Evolutionary conservation across 257 asterid genomes (phyloP), one percentile per base, ranked within the genome.

Genomic region (Pogostemon cablin): DNA sequence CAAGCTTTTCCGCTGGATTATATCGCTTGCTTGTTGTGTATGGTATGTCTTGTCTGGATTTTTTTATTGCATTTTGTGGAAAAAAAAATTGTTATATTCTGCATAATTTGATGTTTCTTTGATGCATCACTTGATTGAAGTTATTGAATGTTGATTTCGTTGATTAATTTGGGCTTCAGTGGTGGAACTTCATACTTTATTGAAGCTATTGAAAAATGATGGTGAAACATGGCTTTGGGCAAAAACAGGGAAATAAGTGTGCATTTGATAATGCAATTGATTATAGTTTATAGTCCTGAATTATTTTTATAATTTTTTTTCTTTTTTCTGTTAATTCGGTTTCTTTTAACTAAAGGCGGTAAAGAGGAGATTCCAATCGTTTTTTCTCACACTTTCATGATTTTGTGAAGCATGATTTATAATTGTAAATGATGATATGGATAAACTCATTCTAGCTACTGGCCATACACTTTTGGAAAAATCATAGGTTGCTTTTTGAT

Each of bases 91-190:
- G 3, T 25, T 74, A 43, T n/a, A 5, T 2, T 49, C 42, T 2
- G n/a, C 53, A 4, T 15, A 54, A 48, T 20, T 34, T 75, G 34
- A 12, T 9, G 72, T 37, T 69, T 63, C 35, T 37, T 47, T 49
- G 72, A 76, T 65, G 68, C 61, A 56, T 60, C 66, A n/a, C 20
- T 58, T 57, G n/a, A 52, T 20, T 15, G 46, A 44, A 58, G 25
- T 52, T 43, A 8, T 35, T 65, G 65, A 32, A 15, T 43, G 52
- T 69, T 35, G 25, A 47, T 67, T 32, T 35, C 61, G 56, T 61
- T 70, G 62, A 69, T 58, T 37, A 43, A 46, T 43, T 56, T 69
- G 55, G 43, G 67, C 55, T 0, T 56, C 11, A 38, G 38, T 8
- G 39, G 48, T 63, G 47, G 57, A 34, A 9, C 8, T 1, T 42